These are phyloP conservation scores for Platanus orientalis DNA, from an alignment of 164 flowering plant genomes.

Conservation along the genomic window DNA sequence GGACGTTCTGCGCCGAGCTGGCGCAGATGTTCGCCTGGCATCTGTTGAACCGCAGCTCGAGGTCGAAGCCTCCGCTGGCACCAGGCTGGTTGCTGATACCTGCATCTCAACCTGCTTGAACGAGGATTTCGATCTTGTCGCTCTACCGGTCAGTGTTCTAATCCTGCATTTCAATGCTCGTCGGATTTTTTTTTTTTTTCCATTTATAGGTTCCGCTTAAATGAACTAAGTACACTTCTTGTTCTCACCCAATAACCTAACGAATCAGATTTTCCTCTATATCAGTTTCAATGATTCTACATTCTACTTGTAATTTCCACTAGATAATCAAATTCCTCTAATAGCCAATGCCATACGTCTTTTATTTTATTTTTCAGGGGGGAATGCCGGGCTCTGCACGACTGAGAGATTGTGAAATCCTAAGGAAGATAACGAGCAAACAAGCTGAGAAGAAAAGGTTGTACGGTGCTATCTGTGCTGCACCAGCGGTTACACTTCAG, in stretches of 20 bases:
- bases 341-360: too few relatives aligned
- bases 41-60: conserved; percentile 82
- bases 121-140: conserved; percentile 71
- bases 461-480: conserved; percentile 94
- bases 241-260: background rate
- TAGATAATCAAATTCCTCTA: too few relatives aligned
- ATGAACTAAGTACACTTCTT: background rate
- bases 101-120: conserved; percentile 50
- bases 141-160: conserved; percentile 62
- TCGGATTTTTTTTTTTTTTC: background rate
- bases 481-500: conserved; percentile 84
- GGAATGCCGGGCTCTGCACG: conserved; percentile 97
- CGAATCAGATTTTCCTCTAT: too few relatives aligned
- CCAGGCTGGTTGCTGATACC: conserved; percentile 69
- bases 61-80: conserved; percentile 62
- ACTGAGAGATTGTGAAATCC: conserved; percentile 69
- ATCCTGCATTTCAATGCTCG: background rate
- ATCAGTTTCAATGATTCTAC: too few relatives aligned
- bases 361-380: conserved; percentile 38
- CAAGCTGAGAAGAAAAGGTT: conserved; percentile 83
- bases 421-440: conserved; percentile 58
- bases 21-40: conserved; percentile 76
- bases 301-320: too few relatives aligned
- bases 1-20: conserved; percentile 79
- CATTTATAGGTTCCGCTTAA: background rate